Conservation (phyloP, 331 rosid species). For the Prunus yedoensis region DNA sequence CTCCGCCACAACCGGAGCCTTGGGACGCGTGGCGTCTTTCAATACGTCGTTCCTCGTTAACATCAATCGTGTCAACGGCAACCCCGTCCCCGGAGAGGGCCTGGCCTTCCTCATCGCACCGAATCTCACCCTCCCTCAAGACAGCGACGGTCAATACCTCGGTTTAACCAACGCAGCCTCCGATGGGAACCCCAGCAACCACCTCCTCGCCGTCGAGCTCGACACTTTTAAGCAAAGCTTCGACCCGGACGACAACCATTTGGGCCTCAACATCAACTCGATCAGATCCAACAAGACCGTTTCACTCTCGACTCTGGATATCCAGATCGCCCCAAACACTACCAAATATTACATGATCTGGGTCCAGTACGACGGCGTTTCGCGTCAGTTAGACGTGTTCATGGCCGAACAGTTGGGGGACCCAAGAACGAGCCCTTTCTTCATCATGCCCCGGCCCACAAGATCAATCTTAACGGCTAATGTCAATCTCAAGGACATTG, state of each 20-base stretch:
- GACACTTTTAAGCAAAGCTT: slow-evolving; percentile 60
- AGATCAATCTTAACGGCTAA: slow-evolving; percentile 33
- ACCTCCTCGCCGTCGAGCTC: slow-evolving; percentile 60
- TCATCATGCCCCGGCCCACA: slow-evolving; percentile 33
- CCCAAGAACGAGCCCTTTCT: not conserved
- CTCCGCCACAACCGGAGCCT: not conserved
- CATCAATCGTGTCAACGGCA: slow-evolving; percentile 29
- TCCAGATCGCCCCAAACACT: slow-evolving; percentile 43
- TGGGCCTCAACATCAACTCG: slow-evolving; percentile 63
- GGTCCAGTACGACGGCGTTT: slow-evolving; percentile 55
- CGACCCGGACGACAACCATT: slow-evolving; percentile 61
- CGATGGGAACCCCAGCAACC: slow-evolving; percentile 52
- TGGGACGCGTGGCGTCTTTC: slow-evolving; percentile 42
- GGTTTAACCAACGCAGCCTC: slow-evolving; percentile 69
- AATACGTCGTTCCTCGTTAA: slow-evolving; percentile 62
- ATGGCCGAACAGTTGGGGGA: slow-evolving; percentile 35
- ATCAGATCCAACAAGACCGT: slow-evolving; percentile 36
- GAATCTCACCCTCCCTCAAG: slow-evolving; percentile 21
- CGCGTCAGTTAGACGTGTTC: slow-evolving; percentile 32
- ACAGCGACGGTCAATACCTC: slow-evolving; percentile 54
- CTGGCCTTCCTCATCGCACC: slow-evolving; percentile 58
- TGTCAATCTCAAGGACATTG: slow-evolving; percentile 32
- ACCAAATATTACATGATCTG: slow-evolving; percentile 43
- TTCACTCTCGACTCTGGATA: slow-evolving; percentile 26
- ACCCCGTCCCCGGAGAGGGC: slow-evolving; percentile 54